Evolutionary conservation across 306 rosid genomes (phyloP).

Genomic region (Vigna reflexopilosa): DNA sequence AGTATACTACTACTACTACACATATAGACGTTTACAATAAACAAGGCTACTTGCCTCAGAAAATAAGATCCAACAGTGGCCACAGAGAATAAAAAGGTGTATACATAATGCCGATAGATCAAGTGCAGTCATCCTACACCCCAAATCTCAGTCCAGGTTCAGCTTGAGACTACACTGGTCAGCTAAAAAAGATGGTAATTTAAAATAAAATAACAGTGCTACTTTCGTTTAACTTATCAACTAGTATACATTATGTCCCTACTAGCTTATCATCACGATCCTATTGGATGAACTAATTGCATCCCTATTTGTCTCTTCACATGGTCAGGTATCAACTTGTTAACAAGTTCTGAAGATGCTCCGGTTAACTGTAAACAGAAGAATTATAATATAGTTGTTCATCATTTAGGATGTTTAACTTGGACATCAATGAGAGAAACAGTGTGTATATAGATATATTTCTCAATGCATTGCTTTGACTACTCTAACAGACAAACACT

Average conservation of each 20-base stretch:
- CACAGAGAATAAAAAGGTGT: conserved; percentile 12
- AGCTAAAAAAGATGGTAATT: background rate
- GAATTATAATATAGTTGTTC: conserved; percentile 13
- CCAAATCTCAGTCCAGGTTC: conserved; percentile 47
- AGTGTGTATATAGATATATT: background rate
- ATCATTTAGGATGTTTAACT: conserved; percentile 10
- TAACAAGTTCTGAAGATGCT: conserved; percentile 79
- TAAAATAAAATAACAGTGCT: conserved; percentile 53
- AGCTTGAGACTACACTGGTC: conserved; percentile 42
- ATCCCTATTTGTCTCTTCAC: conserved; percentile 83
- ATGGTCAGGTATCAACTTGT: conserved; percentile 86
- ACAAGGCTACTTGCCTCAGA: conserved; percentile 38
- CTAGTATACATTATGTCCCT: conserved; percentile 48
- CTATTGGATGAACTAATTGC: conserved; percentile 60
- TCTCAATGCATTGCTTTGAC: conserved; percentile 12
- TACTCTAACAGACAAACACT: background rate
- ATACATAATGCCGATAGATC: conserved; percentile 50
- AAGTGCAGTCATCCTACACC: conserved; percentile 48
- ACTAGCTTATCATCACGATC: conserved; percentile 56
- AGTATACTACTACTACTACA: conserved; percentile 53
- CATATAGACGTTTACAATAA: conserved; percentile 68
- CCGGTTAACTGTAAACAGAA: conserved; percentile 66
- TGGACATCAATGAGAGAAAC: background rate
- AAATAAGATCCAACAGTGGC: conserved; percentile 48
- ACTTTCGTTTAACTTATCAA: conserved; percentile 58